Percentiles rank a stretch among this genome's conserved stretches.
phyloP scores from a whole-genome alignment of 139 green algal species.

The Dunaliella primolecta region DNA sequence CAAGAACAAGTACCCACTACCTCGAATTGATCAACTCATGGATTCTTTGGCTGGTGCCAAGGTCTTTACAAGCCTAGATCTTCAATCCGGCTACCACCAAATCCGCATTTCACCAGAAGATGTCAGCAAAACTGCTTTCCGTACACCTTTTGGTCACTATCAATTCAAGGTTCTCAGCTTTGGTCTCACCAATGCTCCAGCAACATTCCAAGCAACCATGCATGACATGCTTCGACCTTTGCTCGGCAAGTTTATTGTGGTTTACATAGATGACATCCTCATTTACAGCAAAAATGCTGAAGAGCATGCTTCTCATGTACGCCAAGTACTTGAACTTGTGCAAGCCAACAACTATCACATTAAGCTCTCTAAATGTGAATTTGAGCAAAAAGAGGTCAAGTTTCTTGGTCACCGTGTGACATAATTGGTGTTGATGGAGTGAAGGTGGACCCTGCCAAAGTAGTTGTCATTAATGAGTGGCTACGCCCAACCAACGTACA shows the following conservation, averaged over 20 bases:
- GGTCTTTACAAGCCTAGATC: too few relatives aligned
- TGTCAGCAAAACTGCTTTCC: too few relatives aligned
- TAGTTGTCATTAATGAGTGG: constrained; percentile 30
- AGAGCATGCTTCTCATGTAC: neutral
- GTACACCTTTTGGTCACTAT: too few relatives aligned
- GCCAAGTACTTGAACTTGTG: neutral
- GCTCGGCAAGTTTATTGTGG: constrained; percentile 22
- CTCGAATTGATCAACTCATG: too few relatives aligned
- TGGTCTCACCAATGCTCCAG: constrained; percentile 32
- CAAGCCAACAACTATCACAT: neutral
- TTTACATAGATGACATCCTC: constrained; percentile 44
- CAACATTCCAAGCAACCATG: constrained; percentile 28
- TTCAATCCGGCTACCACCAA: too few relatives aligned
- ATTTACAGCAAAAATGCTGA: constrained; percentile 23
- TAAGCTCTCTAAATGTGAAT: neutral
- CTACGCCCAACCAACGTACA: neutral
- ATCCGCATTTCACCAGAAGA: too few relatives aligned
- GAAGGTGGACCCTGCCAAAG: constrained; percentile 32
- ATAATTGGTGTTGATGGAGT: constrained; percentile 27
- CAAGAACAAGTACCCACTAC: too few relatives aligned
- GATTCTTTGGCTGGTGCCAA: too few relatives aligned
- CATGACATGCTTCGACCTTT: constrained; percentile 20
- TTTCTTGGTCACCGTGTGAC: constrained; percentile 46
- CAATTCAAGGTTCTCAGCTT: too few relatives aligned
- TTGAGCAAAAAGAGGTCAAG: constrained; percentile 4